Base-by-base conservation (phyloP, 345 rosid species). In the Cochlearia excelsa region DNA sequence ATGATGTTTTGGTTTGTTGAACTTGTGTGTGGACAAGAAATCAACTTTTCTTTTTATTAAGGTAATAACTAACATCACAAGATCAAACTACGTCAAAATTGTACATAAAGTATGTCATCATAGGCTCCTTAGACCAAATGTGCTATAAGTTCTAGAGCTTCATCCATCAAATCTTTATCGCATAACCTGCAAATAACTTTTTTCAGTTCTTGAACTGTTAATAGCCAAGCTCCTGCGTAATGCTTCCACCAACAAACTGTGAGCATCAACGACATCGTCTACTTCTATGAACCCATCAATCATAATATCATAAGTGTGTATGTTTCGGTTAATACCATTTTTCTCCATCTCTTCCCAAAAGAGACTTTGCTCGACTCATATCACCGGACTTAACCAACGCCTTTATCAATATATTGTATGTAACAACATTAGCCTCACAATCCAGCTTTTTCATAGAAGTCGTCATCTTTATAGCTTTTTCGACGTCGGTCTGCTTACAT, bases 401-500 rank as follows among this genome's bases (percentile, higher is more conserved):
- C 73, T 73, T 68, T 44, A 83, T 44, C 55, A 81, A n/a, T 26
- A 52, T 75, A 60, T 78, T 71, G 16, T 83, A 85, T 7, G 82
- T 77, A 52, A 72, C 55, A 37, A 74, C 75, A 72, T 83, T 77
- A 35, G 83, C 74, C 62, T 59, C 72, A 66, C 77, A 78, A 26
- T 75, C 82, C 57, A 87, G 62, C 68, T 83, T 77, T 60, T 63
- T 69, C 93, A 88, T 92, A n/a, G 52, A 72, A 61, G 75, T 64
- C 48, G 75, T 27, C 78, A 92, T 71, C 77, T 73, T 66, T 23
- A 80, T 26, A 7, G 85, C 93, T 3, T 68, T 79, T 53, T 84
- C 78, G 2, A 84, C 40, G 10, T 82, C 75, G 9, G 68, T 65
- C 77, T 70, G 90, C 79, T 86, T 81, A 52, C 98, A 88, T 46